A percentile compares a stretch with the other conserved stretches of the same genome.
Conservation (phyloP, 306 rosid genomes). For the Herpetospermum pedunculosum region DNA sequence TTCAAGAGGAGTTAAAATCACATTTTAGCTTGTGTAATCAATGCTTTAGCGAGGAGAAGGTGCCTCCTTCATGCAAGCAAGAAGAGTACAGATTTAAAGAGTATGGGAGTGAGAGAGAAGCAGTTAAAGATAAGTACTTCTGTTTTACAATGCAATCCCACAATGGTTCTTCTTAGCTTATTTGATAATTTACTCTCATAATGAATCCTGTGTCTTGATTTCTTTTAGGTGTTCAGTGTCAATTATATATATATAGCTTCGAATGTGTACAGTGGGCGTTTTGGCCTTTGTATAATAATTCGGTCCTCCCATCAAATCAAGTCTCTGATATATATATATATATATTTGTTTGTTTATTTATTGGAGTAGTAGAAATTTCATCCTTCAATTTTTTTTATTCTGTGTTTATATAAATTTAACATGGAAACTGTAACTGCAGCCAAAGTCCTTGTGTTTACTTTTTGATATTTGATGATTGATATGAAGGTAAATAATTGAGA, state of each 20-base stretch:
- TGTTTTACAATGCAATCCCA: conserved; percentile 68
- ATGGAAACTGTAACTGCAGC: background rate
- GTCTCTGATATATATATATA: conserved; percentile 21
- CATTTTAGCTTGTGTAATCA: conserved; percentile 89
- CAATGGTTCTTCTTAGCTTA: conserved; percentile 40
- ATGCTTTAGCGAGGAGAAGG: conserved; percentile 97
- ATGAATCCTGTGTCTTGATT: conserved; percentile 18
- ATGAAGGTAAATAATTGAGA: background rate
- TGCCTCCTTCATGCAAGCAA: conserved; percentile 79
- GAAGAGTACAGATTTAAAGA: conserved; percentile 91
- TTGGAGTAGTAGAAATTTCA: conserved; percentile 18
- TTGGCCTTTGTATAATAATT: conserved; percentile 40
- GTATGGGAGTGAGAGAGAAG: conserved; percentile 68
- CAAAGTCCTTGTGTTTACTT: background rate
- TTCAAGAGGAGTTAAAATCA: conserved; percentile 75
- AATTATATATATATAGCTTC: conserved; percentile 32
- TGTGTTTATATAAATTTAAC: background rate
- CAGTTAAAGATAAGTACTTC: conserved; percentile 73
- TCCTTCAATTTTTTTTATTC: background rate
- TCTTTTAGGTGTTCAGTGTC: conserved; percentile 53
- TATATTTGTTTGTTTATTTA: conserved; percentile 17
- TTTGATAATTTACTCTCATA: conserved; percentile 16
- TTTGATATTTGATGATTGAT: background rate
- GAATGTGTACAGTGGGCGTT: conserved; percentile 25
- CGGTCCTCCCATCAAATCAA: conserved; percentile 19